Evolutionary conservation across 768 basidiomycete genomes (phyloP), one percentile per base, ranked within the genome.

Genomic region (Suillus placidus): DNA sequence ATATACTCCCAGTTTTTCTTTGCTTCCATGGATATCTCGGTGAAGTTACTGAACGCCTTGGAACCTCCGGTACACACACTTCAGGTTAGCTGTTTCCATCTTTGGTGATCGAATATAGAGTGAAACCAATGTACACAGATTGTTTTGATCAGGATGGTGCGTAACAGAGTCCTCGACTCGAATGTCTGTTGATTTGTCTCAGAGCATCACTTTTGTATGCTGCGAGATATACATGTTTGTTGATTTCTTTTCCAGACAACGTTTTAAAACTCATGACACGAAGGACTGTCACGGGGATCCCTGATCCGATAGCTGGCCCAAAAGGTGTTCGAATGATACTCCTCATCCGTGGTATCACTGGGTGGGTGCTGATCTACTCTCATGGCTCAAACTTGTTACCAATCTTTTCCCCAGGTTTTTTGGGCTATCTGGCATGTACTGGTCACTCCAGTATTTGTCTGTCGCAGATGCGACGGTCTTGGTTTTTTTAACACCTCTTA

Each of bases 401-500:
- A 6, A 10, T 3, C 34, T 32, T 35, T 30, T 43, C n/a, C 2
- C n/a, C 55, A 70, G 92, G 89, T 96, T 93, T 73, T 83, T 92
- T 61, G 89, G 88, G 4, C 75, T 93, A 7, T 86, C 85, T 65
- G 87, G 88, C 18, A 77, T 85, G n/a, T 91, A 90, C 73, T 90
- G 85, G 71, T 87, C 91, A 0, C 77, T 94, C 10, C 82, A 87
- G 74, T 92, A 89, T 74, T 82, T 95, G 4, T 90, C 91, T 0
- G 80, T 95, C 0, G 89, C 90, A 1, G 94, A 95, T 72, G 86
- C 91, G 0, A 89, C 87, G 0, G 89, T 91, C 6, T 78, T 97
- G 56, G 87, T 88, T 0, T 95, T 94, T 78, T 79, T 95, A 3
- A 76, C 84, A 1, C 94, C 94, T 0, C 83, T 89, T 61, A 81